phyloP scores from a whole-genome alignment of 1,139 yeast species.

The Trichomonascaceae sp. region DNA sequence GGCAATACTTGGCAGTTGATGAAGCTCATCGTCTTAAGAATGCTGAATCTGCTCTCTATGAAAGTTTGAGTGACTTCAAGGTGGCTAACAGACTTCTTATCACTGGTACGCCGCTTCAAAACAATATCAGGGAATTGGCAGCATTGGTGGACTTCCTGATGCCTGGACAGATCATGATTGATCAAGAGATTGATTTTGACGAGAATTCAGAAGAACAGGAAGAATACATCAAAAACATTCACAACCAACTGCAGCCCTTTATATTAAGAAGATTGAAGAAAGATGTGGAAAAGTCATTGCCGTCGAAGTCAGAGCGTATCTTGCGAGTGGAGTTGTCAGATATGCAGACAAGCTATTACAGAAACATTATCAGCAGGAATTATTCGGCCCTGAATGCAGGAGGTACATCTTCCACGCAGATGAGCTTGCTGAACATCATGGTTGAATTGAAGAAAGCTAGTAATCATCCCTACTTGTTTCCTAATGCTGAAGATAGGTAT shows the following conservation, averaged over 20 bases:
- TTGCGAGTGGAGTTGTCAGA: constrained; percentile 92
- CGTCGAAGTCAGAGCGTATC: constrained; percentile 91
- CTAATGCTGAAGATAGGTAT: constrained; percentile 84
- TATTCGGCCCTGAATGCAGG: constrained; percentile 90
- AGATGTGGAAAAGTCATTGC: constrained; percentile 94
- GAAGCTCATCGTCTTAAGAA: constrained; percentile 97
- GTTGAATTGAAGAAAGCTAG: constrained; percentile 94
- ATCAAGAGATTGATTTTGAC: constrained; percentile 92
- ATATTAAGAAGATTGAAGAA: constrained; percentile 89
- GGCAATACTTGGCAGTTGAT: constrained; percentile 98
- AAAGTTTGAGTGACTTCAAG: constrained; percentile 74
- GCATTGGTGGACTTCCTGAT: constrained; percentile 90
- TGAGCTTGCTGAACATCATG: constrained; percentile 86
- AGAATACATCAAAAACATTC: constrained; percentile 77
- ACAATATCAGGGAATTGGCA: constrained; percentile 89
- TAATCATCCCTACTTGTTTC: constrained; percentile 93
- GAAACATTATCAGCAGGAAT: constrained; percentile 85
- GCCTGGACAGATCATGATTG: constrained; percentile 90
- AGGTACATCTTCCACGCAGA: constrained; percentile 63
- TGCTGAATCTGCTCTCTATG: constrained; percentile 88
- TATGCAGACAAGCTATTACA: constrained; percentile 89
- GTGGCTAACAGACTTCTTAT: constrained; percentile 81
- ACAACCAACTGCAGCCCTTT: constrained; percentile 79
- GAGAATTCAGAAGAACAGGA: constrained; percentile 84
- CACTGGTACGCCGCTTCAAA: constrained; percentile 97